These are phyloP conservation scores for Ustulina deusta DNA, from an alignment of 2,329 filamentous ascomycete genomes.

Conservation along the genomic window DNA sequence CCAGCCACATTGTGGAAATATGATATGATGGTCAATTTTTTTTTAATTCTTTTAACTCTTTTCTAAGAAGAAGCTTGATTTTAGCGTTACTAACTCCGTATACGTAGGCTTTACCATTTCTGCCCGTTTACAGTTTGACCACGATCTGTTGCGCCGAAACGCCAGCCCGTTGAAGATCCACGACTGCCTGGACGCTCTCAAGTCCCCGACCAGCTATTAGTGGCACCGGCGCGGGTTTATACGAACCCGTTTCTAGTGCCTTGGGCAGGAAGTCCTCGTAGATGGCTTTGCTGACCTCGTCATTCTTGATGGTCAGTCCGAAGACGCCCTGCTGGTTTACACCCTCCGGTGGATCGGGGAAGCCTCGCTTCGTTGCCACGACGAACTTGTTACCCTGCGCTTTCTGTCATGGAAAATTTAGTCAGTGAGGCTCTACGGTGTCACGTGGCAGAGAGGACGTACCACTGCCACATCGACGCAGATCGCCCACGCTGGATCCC, in stretches of 20 bases:
- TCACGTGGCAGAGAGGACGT: no score
- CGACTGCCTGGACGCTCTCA: conserved; percentile 56
- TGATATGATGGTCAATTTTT: neutral
- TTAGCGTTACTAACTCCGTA: neutral
- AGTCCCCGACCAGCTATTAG: conserved; percentile 57
- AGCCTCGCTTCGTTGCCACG: conserved; percentile 46
- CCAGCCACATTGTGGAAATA: neutral
- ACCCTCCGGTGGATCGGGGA: conserved; percentile 46
- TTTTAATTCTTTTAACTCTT: no score
- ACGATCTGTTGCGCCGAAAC: conserved; percentile 59
- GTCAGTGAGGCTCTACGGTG: neutral
- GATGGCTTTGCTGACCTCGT: conserved; percentile 49
- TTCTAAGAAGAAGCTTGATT: neutral
- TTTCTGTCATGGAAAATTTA: conserved; percentile 40
- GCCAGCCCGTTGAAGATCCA: conserved; percentile 54
- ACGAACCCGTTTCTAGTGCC: conserved; percentile 54
- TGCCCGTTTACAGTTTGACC: conserved; percentile 42
- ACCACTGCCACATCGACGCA: conserved; percentile 51
- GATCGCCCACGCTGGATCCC: conserved; percentile 34
- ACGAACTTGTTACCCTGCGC: conserved; percentile 45
- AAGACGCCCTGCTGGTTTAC: conserved; percentile 44
- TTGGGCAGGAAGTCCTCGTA: conserved; percentile 56
- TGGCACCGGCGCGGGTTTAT: conserved; percentile 55
- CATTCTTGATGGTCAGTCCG: conserved; percentile 44
- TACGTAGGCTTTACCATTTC: no score